Evolutionary conservation across 352 stramenopile species (phyloP), one percentile per base, ranked within the genome.

Genomic region (Pythium sukuiense): DNA sequence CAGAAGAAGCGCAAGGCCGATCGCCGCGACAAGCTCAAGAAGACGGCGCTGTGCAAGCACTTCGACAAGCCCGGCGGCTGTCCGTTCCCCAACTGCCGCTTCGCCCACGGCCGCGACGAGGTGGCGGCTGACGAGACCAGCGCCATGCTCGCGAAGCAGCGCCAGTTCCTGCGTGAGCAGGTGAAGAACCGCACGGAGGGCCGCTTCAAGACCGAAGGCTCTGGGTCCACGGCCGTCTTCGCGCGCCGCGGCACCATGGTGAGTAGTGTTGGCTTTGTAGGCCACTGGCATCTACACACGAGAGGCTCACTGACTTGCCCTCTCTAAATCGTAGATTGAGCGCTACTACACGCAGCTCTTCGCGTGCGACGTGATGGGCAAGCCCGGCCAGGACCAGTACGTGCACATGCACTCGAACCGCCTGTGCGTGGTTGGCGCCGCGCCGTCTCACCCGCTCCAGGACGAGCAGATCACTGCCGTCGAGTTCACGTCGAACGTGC

Each of bases 371-470:
- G 86, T 80, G 29, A 92, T 88, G 79, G 76, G 76, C 63, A 84
- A 85, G 56, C 56, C 69, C 9, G 60, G 69, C 61, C 81, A 95
- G 63, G 87, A 95, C 67, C 85, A 94, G 59, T 94, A 90, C 71
- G 84, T 95, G 60, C 85, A 95, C 74, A 95, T 95, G 87, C 87
- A 95, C 76, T 93, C 87, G 46, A 95, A 95, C 61, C 85, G 87
- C 6, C 75, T 94, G n/a, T 93, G 87, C 61, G 83, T 95, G 27
- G 82, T 85, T 55, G 87, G 87, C 49, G 77, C 91, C 45, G 85
- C 87, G 2, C 76, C 73, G 35, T 83, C 80, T 24, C 87, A 95
- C 54, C 74, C 76, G 4, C 64, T 89, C n/a, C 85, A 93, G 80
- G 62, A 74, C 55, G 79, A 90, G 58, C 65, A 81, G 46, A 69